phyloP scores from a whole-genome alignment of 2,329 filamentous ascomycete genomes.

The Podosphaera fusca region DNA sequence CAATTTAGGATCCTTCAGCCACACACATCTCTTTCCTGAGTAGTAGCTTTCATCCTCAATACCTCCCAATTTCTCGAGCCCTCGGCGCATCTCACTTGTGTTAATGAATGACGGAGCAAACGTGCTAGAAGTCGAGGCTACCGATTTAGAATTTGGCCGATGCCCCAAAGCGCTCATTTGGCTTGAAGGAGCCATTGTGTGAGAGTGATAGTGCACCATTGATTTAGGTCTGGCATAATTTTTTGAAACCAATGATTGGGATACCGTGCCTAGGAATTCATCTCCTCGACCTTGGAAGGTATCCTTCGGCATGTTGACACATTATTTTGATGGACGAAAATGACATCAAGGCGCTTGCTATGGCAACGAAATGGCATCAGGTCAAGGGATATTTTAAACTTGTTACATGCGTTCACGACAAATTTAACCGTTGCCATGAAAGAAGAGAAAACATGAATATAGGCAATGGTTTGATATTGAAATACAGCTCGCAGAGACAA shows the following conservation, averaged over 20 bases:
- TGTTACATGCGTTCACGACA: background rate
- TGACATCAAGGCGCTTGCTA: background rate
- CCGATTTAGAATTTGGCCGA: constrained; percentile 41
- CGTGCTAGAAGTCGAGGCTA: constrained; percentile 45
- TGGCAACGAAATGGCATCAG: background rate
- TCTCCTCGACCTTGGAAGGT: constrained; percentile 56
- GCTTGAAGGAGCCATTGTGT: constrained; percentile 21
- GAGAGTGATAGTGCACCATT: constrained; percentile 44
- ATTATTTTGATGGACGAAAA: background rate
- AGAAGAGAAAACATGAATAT: background rate
- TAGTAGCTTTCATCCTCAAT: constrained; percentile 98
- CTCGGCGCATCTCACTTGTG: constrained; percentile 46
- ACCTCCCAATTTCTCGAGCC: constrained; percentile 34
- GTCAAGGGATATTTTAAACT: background rate
- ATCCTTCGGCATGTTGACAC: constrained; percentile 26
- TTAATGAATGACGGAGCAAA: constrained; percentile 96
- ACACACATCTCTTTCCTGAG: constrained; percentile 94
- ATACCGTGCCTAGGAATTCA: constrained; percentile 49
- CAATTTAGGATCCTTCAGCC: constrained; percentile 67
- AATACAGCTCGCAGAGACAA: background rate
- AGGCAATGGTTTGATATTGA: background rate
- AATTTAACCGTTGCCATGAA: background rate
- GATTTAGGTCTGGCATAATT: constrained; percentile 47
- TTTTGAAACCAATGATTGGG: constrained; percentile 38
- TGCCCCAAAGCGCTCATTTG: constrained; percentile 15